Evolutionary conservation across 1,284 basidiomycete species (phyloP).

Genomic region (Microbotryum saponariae): DNA sequence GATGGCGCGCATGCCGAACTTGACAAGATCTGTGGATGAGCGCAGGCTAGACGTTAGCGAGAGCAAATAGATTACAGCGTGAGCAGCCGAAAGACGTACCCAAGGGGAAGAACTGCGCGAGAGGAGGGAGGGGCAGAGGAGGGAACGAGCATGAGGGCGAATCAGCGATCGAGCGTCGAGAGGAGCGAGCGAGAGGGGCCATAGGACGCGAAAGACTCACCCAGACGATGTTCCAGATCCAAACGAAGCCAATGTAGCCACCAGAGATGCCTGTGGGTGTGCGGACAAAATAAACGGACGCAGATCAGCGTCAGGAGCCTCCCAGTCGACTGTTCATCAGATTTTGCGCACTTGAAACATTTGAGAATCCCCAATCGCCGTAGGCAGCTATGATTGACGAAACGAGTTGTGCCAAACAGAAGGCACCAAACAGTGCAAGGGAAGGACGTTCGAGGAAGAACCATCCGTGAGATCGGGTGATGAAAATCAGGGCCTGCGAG

Average conservation of each 20-base stretch:
- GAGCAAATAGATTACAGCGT: constrained; percentile 79
- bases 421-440: constrained; percentile 76
- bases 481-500: constrained; percentile 69
- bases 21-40: constrained; percentile 84
- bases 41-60: no score
- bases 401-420: constrained; percentile 85
- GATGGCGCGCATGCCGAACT: constrained; percentile 88
- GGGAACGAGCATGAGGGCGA: not conserved
- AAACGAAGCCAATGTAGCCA: constrained; percentile 77
- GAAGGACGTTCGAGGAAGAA: constrained; percentile 99
- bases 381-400: constrained; percentile 92
- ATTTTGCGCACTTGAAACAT: constrained; percentile 47
- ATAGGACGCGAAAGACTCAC: not conserved
- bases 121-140: constrained; percentile 42
- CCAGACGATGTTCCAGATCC: constrained; percentile 33
- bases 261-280: constrained; percentile 54
- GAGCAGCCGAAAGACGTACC: constrained; percentile 64
- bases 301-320: no score
- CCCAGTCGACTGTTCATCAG: not conserved
- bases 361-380: constrained; percentile 77
- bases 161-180: no score
- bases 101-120: constrained; percentile 45
- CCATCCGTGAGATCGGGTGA: constrained; percentile 68
- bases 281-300: not conserved
- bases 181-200: no score